Evolutionary conservation across 257 asterid genomes (phyloP).

Genomic region (Linaria vulgaris): DNA sequence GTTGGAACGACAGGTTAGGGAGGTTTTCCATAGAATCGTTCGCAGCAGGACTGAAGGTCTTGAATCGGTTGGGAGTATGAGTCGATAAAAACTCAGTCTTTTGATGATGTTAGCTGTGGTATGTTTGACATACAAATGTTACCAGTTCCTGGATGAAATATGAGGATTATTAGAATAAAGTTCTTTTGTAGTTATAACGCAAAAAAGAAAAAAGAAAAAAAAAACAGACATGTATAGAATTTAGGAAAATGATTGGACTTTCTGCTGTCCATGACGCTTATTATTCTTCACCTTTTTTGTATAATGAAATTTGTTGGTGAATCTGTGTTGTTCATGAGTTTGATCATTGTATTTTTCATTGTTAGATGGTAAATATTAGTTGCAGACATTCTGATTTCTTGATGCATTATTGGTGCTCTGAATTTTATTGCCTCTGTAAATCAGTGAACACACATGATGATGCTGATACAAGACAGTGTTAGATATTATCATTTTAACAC

Average conservation of each 20-base stretch:
- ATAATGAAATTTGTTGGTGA: constrained; percentile 25
- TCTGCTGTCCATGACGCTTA: constrained; percentile 22
- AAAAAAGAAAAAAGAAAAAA: too few species aligned
- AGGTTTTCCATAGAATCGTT: constrained; percentile 75
- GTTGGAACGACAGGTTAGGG: constrained; percentile 71
- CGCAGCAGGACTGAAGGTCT: constrained; percentile 74
- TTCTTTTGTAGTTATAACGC: constrained; percentile 26
- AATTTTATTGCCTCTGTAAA: constrained; percentile 1
- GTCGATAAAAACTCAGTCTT: constrained; percentile 27
- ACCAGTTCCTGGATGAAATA: constrained; percentile 21
- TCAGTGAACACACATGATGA: constrained; percentile 26
- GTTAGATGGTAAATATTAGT: constrained; percentile 12
- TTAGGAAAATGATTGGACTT: constrained; percentile 31
- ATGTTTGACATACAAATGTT: constrained; percentile 30
- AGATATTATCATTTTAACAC: too few species aligned
- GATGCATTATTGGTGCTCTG: neutral
- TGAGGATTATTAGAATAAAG: constrained; percentile 34
- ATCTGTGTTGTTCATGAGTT: constrained; percentile 8
- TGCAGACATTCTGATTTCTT: constrained; percentile 9
- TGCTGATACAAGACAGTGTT: too few species aligned
- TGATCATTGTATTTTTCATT: neutral
- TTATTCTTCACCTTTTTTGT: constrained; percentile 21
- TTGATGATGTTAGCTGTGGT: constrained; percentile 29
- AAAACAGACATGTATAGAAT: constrained; percentile 38
- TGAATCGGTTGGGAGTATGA: constrained; percentile 46